phyloP scores from a whole-genome alignment of 805 yeast species.

The Kurtzmaniella cleridarum region DNA sequence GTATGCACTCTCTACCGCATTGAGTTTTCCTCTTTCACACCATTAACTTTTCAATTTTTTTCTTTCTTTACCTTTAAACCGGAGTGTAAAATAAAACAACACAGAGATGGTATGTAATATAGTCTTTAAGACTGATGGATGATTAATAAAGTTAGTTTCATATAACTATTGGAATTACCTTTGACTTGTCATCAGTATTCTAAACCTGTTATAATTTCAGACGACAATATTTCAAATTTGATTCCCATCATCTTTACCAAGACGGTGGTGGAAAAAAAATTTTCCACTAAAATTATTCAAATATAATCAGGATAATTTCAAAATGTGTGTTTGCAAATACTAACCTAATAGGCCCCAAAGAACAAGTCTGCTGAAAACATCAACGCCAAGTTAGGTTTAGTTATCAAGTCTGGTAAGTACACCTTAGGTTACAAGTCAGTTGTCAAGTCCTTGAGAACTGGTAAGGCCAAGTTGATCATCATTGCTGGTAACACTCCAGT shows the following conservation, averaged over 20 bases:
- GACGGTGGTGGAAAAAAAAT: too few relatives aligned
- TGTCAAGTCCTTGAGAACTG: conserved; percentile 96
- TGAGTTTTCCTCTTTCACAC: not conserved
- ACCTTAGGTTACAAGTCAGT: conserved; percentile 99
- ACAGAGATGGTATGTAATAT: conserved; percentile 96
- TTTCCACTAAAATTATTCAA: not conserved
- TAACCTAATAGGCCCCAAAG: conserved; percentile 85
- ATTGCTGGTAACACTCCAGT: conserved; percentile 99
- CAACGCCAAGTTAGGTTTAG: conserved; percentile 97
- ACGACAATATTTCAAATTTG: too few relatives aligned
- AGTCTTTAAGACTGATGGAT: not conserved
- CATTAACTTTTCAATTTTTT: conserved; percentile 2
- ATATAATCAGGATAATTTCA: not conserved
- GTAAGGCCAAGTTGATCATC: conserved; percentile 97
- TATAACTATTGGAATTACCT: not conserved
- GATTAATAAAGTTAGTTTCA: not conserved
- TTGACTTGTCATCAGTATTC: too few relatives aligned
- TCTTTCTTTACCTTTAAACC: conserved; percentile 49
- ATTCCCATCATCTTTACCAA: too few relatives aligned
- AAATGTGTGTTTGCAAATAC: conserved; percentile 20
- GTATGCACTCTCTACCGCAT: conserved; percentile 3
- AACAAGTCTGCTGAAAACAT: conserved; percentile 87
- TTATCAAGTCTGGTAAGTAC: conserved; percentile 98
- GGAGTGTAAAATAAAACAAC: conserved; percentile 82
- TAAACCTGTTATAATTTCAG: too few relatives aligned